phyloP scores from a whole-genome alignment of 495 filamentous ascomycete species.

The Collariella sp. region DNA sequence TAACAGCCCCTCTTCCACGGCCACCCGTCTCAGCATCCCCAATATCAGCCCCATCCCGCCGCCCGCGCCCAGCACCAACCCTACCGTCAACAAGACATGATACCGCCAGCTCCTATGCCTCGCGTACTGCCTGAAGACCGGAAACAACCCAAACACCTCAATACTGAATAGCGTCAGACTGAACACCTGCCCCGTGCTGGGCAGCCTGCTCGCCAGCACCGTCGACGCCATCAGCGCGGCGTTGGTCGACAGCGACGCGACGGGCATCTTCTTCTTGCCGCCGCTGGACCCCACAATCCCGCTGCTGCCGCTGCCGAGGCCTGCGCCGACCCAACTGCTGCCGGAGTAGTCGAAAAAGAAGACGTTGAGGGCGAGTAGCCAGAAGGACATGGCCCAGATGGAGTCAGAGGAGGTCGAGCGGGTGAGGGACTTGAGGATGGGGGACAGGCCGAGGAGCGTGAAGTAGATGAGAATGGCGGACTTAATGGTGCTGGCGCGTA shows the following conservation, averaged over 20 bases:
- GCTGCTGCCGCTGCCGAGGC: neutral
- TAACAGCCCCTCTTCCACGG: slow-evolving; percentile 66
- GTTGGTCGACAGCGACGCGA: slow-evolving; percentile 78
- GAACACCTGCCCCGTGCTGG: slow-evolving; percentile 88
- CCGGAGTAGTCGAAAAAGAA: slow-evolving; percentile 93
- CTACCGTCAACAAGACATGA: slow-evolving; percentile 66
- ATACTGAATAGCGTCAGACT: slow-evolving; percentile 91
- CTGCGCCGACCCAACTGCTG: slow-evolving; percentile 24
- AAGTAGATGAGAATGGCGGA: slow-evolving; percentile 92
- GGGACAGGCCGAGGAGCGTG: slow-evolving; percentile 78
- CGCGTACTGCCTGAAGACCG: slow-evolving; percentile 82
- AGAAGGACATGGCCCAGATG: slow-evolving; percentile 94
- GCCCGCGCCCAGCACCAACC: slow-evolving; percentile 70
- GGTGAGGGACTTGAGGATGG: slow-evolving; percentile 90
- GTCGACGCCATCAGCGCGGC: slow-evolving; percentile 92
- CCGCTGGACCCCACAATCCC: neutral
- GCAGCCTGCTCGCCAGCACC: slow-evolving; percentile 70
- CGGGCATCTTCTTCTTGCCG: slow-evolving; percentile 51
- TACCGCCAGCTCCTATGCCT: slow-evolving; percentile 76
- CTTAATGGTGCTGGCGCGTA: slow-evolving; percentile 52
- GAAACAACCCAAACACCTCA: slow-evolving; percentile 94
- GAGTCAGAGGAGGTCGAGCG: slow-evolving; percentile 81
- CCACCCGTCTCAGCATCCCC: slow-evolving; percentile 39
- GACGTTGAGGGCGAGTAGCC: slow-evolving; percentile 89
- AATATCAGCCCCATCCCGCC: slow-evolving; percentile 67